phyloP scores from a whole-genome alignment of 345 rosid species.

The Salix dunnii region DNA sequence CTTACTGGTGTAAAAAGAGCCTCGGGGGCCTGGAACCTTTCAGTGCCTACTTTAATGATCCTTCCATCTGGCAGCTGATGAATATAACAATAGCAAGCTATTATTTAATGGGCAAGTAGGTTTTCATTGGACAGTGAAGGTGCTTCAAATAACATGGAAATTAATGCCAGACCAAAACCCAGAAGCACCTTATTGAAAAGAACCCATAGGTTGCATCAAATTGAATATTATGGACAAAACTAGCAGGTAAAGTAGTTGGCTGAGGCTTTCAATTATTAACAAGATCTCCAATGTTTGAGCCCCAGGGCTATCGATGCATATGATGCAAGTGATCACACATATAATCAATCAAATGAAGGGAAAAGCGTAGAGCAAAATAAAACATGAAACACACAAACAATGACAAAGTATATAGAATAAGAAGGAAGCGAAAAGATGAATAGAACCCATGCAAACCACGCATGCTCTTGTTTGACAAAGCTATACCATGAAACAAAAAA shows the following conservation, averaged over 20 bases:
- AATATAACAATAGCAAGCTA: constrained; percentile 8
- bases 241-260: not conserved
- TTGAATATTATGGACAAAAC: constrained; percentile 1
- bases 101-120: not conserved
- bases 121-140: too few species aligned
- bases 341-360: not conserved
- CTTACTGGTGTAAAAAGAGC: constrained; percentile 97
- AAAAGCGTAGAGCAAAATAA: not conserved
- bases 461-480: not conserved
- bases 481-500: not conserved
- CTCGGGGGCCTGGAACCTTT: constrained; percentile 97
- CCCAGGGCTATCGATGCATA: not conserved
- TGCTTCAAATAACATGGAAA: not conserved
- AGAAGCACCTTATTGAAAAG: not conserved
- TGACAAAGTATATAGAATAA: not conserved
- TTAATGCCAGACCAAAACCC: not conserved
- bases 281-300: not conserved
- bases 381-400: not conserved
- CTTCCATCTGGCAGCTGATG: constrained; percentile 96
- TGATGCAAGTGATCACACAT: not conserved
- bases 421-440: constrained; percentile 1
- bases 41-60: constrained; percentile 95
- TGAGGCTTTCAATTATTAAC: not conserved
- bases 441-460: not conserved
- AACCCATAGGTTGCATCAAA: not conserved